These are phyloP conservation scores for Dendrobium catenatum DNA, from an alignment of 106 monocot species.

Conservation along the genomic window DNA sequence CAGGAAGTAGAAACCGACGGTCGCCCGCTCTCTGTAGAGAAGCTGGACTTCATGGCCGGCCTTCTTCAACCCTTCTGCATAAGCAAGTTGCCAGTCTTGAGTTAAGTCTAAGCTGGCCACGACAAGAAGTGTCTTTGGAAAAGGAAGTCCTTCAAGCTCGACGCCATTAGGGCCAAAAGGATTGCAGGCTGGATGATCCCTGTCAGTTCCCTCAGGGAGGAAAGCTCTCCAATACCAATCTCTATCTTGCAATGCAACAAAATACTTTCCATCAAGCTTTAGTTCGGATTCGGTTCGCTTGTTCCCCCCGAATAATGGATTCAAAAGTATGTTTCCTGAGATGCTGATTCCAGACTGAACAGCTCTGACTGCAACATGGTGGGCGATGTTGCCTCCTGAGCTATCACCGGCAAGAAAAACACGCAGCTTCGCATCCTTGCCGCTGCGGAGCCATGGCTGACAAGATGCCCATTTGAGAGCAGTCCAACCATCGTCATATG, in stretches of 20 bases:
- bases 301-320: slow-evolving; percentile 79
- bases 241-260: slow-evolving; percentile 73
- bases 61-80: slow-evolving; percentile 47
- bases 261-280: slow-evolving; percentile 72
- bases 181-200: slow-evolving; percentile 82
- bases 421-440: slow-evolving; percentile 19
- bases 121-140: slow-evolving; percentile 63
- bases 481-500: slow-evolving; percentile 82
- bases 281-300: slow-evolving; percentile 57
- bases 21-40: slow-evolving; percentile 64
- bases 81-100: slow-evolving; percentile 63
- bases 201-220: slow-evolving; percentile 70
- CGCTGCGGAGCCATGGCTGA: slow-evolving; percentile 52
- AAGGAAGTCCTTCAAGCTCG: slow-evolving; percentile 35
- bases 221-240: slow-evolving; percentile 96
- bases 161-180: slow-evolving; percentile 59
- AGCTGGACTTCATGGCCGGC: slow-evolving; percentile 57
- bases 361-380: slow-evolving; percentile 65
- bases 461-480: slow-evolving; percentile 67
- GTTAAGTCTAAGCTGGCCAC: slow-evolving; percentile 67
- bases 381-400: slow-evolving; percentile 91
- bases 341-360: slow-evolving; percentile 40
- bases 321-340: slow-evolving; percentile 70
- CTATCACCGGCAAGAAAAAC: slow-evolving; percentile 77
- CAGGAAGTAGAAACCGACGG: slow-evolving; percentile 77